phyloP scores from a whole-genome alignment of 306 rosid species.

The Castanea sativa region DNA sequence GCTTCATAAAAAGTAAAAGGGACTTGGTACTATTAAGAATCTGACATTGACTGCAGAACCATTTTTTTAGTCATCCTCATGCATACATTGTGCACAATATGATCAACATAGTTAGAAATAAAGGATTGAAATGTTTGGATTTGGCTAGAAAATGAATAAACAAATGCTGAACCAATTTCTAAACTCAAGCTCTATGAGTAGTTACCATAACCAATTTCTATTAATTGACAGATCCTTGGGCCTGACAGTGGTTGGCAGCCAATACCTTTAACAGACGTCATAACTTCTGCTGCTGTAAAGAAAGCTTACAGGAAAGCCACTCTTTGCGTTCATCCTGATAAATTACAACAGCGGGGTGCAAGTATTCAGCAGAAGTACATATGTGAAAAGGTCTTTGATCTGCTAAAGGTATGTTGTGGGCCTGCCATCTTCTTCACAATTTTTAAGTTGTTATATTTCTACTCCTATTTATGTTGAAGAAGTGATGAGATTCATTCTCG shows the following conservation, averaged over 20 bases:
- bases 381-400: slow-evolving; percentile 96
- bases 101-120: not conserved
- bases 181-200: not conserved
- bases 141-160: not conserved
- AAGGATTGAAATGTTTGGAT: not conserved
- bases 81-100: not conserved
- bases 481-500: not conserved
- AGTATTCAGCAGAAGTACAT: slow-evolving; percentile 83
- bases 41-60: not conserved
- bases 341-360: slow-evolving; percentile 91
- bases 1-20: not conserved
- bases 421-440: not conserved
- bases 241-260: slow-evolving; percentile 92
- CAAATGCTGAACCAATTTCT: not conserved
- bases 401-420: slow-evolving; percentile 66
- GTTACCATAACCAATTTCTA: not conserved
- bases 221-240: slow-evolving; percentile 75
- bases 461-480: not conserved
- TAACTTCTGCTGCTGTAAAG: slow-evolving; percentile 90
- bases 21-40: not conserved
- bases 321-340: slow-evolving; percentile 94
- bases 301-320: slow-evolving; percentile 97
- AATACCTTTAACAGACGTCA: slow-evolving; percentile 81
- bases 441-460: not conserved
- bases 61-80: not conserved